phyloP scores from a whole-genome alignment of 2,329 filamentous ascomycete genomes.

The Botryotinia narcissicola region DNA sequence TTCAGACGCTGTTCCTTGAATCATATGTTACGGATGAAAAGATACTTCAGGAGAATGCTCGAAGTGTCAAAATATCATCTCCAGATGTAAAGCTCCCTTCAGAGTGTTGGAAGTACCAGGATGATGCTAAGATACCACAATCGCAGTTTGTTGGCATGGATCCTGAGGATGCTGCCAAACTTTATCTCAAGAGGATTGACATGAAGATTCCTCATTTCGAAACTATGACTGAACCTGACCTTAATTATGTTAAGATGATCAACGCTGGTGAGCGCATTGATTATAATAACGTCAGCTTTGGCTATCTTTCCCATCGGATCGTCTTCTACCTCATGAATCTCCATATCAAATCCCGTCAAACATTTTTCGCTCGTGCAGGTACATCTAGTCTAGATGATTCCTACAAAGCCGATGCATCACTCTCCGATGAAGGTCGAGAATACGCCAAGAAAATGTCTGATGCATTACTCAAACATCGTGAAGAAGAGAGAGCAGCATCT shows the following conservation, averaged over 20 bases:
- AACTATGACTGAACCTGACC: conserved; percentile 88
- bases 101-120: conserved; percentile 12
- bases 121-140: conserved; percentile 21
- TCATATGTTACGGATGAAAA: conserved; percentile 90
- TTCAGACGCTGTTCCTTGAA: conserved; percentile 90
- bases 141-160: conserved; percentile 85
- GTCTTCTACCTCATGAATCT: conserved; percentile 98
- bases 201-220: conserved; percentile 94
- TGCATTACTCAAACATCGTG: conserved; percentile 75
- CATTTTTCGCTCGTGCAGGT: conserved; percentile 88
- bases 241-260: conserved; percentile 99
- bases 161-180: conserved; percentile 84
- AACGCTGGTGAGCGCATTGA: conserved; percentile 91
- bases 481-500: conserved; percentile 72
- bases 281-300: conserved; percentile 96
- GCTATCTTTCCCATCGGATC: conserved; percentile 93
- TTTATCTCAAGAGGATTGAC: conserved; percentile 87
- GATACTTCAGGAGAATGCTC: conserved; percentile 94
- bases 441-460: conserved; percentile 88
- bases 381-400: conserved; percentile 84
- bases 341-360: conserved; percentile 92
- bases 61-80: conserved; percentile 95
- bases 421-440: conserved; percentile 74
- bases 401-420: conserved; percentile 84
- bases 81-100: conserved; percentile 66